Base-by-base conservation (phyloP, 768 basidiomycete genomes). In the Tricholoma furcatifolium region DNA sequence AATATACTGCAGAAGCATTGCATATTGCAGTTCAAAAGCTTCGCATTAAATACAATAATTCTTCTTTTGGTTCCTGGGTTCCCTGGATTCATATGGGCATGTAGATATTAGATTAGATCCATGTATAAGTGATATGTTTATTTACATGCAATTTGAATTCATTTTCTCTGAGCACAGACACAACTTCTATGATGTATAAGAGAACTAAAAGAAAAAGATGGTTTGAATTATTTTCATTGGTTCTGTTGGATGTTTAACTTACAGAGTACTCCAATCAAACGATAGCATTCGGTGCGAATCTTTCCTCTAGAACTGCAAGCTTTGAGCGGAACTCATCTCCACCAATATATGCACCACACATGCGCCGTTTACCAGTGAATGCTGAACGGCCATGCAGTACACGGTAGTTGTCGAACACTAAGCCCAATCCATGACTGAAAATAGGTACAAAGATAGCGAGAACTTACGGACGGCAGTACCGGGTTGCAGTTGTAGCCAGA, bases 281-380 rank as follows among this genome's bases (percentile, higher is more conserved):
- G 15, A n/a, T n/a, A n/a, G n/a, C n/a, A 50, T 70, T 67, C 18
- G 73, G 65, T 3, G 71, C 70, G 55, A 84, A 88, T 54, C 74
- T 78, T 67, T 90, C 87, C 31, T 65, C 70, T 6, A 91, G 72
- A 11, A 88, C 85, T 2, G 80, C 76, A 10, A 96, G 73, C 59
- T 86, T 86, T 0, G 93, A 94, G 35, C 79, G 78, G 66, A 87
- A 98, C 65, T 99, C 97, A 66, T 99, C 96, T 11, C 81, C 74
- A 0, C 91, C 91, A 52, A 98, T 81, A 66, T 99, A 99, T 0
- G 96, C 97, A 2, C 96, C 96, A 63, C 96, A 98, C 84, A 99
- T 92, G 1, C 91, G 81, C 3, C 96, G 82, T 67, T 83, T 82
- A 10, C 96, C 96, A 11, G 82, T 78, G 65, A 97, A 98, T 1